Conservation (phyloP, 495 filamentous ascomycete genomes). For the Annulohypoxylon stygium region DNA sequence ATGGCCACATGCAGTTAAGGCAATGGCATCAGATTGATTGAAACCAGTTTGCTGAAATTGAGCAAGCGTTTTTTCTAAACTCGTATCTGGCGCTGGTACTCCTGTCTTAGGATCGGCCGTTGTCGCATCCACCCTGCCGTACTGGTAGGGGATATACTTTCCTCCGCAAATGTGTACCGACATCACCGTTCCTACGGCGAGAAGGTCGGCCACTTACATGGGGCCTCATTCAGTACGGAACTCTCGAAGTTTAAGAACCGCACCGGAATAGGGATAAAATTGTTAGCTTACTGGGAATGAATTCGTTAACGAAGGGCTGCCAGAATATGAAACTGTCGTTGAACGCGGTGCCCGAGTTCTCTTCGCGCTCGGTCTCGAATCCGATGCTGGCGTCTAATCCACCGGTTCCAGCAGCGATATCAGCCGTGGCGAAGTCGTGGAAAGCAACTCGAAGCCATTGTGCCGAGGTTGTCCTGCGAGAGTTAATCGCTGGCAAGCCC, state of each 20-base stretch:
- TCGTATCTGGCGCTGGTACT: constrained; percentile 63
- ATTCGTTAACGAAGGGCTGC: constrained; percentile 53
- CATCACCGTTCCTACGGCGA: constrained; percentile 61
- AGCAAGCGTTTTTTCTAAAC: constrained; percentile 54
- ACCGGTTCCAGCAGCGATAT: constrained; percentile 57
- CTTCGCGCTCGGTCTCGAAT: constrained; percentile 58
- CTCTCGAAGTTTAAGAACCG: neutral
- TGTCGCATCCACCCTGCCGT: constrained; percentile 63
- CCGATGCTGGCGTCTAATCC: constrained; percentile 65
- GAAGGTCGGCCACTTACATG: constrained; percentile 62
- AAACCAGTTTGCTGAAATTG: constrained; percentile 62
- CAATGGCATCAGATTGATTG: constrained; percentile 61
- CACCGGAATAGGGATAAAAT: constrained; percentile 15
- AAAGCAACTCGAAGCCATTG: constrained; percentile 67
- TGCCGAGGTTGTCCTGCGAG: constrained; percentile 60
- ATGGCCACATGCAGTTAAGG: constrained; percentile 65
- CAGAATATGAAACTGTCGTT: constrained; percentile 60
- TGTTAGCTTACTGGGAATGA: constrained; percentile 47
- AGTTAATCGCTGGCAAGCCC: constrained; percentile 52
- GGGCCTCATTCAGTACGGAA: constrained; percentile 31
- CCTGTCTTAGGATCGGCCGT: constrained; percentile 56
- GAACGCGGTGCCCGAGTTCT: constrained; percentile 64
- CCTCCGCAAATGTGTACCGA: constrained; percentile 63
- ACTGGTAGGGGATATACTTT: constrained; percentile 60
- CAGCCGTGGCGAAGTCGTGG: constrained; percentile 66